These are phyloP conservation scores for Peronosclerospora sorghi DNA, from an alignment of 352 stramenopile species.

Conservation along the genomic window DNA sequence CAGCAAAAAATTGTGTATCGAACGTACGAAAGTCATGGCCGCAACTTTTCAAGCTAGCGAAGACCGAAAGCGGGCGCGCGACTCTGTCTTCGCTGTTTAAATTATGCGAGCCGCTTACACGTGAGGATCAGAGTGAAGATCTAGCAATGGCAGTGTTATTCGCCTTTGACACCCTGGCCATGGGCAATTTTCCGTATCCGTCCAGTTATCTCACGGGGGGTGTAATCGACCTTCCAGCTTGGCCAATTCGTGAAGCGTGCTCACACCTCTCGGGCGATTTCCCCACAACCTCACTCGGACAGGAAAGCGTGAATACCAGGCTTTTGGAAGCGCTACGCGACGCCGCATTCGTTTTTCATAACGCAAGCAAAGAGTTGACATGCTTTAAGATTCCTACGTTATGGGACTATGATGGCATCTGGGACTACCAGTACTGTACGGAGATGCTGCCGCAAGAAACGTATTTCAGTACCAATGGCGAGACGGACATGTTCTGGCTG, in stretches of 20 bases:
- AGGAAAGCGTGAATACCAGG: conserved; percentile 9
- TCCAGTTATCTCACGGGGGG: conserved; percentile 88
- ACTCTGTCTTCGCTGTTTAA: conserved; percentile 52
- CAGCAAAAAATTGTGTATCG: conserved; percentile 61
- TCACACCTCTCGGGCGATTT: conserved; percentile 48
- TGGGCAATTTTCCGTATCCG: conserved; percentile 93
- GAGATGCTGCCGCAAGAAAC: conserved; percentile 86
- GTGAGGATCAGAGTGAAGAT: conserved; percentile 31
- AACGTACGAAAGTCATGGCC: conserved; percentile 78
- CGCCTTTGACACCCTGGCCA: conserved; percentile 89
- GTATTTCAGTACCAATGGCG: conserved; percentile 82
- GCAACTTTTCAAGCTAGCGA: conserved; percentile 61
- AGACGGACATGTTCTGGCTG: conserved; percentile 89
- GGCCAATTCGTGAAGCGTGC: conserved; percentile 88
- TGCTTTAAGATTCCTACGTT: conserved; percentile 70
- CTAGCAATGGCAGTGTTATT: conserved; percentile 69
- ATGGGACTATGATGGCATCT: conserved; percentile 79
- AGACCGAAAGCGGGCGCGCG: conserved; percentile 37
- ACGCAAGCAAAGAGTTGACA: conserved; percentile 56
- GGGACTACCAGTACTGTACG: conserved; percentile 89
- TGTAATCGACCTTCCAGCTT: conserved; percentile 69
- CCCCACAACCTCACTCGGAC: conserved; percentile 11
- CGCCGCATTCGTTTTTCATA: conserved; percentile 84
- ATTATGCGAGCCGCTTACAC: conserved; percentile 49
- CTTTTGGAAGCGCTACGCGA: conserved; percentile 44